Evolutionary conservation across 2,329 filamentous ascomycete species (phyloP).

Genomic region (Microcera coccophila): DNA sequence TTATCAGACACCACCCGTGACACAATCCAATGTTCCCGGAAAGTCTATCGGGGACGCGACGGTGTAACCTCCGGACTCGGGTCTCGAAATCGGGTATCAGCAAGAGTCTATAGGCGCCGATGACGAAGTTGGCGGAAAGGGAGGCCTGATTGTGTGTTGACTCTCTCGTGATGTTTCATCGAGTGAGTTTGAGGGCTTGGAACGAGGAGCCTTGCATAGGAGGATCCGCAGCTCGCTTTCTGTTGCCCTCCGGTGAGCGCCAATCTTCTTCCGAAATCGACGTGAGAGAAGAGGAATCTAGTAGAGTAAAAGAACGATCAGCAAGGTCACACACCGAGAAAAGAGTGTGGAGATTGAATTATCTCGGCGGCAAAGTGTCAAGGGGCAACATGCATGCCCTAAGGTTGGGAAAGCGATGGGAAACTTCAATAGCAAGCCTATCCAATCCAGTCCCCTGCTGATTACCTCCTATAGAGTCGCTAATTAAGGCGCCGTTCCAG

Average conservation of each 20-base stretch:
- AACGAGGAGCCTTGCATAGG: conserved; percentile 14
- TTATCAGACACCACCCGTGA: conserved; percentile 17
- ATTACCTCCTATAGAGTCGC: conserved; percentile 8
- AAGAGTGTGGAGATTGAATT: conserved; percentile 4
- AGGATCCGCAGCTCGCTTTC: conserved; percentile 8
- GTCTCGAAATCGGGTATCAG: conserved; percentile 11
- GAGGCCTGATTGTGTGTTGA: conserved; percentile 14
- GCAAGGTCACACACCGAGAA: not conserved
- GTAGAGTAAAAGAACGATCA: not conserved
- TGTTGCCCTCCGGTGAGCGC: conserved; percentile 6
- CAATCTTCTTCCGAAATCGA: too few species aligned
- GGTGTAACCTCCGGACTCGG: conserved; percentile 9
- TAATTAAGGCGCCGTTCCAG: conserved; percentile 16
- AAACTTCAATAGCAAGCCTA: conserved; percentile 9
- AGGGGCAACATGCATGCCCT: conserved; percentile 18
- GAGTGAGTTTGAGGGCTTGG: conserved; percentile 16
- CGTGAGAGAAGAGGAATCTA: not conserved
- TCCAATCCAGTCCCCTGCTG: conserved; percentile 12
- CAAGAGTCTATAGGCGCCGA: conserved; percentile 5
- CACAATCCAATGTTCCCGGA: conserved; percentile 24
- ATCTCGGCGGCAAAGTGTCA: conserved; percentile 13
- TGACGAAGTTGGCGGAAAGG: conserved; percentile 6
- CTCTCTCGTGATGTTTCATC: conserved; percentile 24
- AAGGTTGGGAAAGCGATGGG: conserved; percentile 9
- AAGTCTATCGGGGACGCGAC: conserved; percentile 19